A percentile compares a stretch with the other conserved stretches of the same genome.
phyloP scores from a whole-genome alignment of 371 early-diverging fungal species.

The Lichtheimia ramosa region DNA sequence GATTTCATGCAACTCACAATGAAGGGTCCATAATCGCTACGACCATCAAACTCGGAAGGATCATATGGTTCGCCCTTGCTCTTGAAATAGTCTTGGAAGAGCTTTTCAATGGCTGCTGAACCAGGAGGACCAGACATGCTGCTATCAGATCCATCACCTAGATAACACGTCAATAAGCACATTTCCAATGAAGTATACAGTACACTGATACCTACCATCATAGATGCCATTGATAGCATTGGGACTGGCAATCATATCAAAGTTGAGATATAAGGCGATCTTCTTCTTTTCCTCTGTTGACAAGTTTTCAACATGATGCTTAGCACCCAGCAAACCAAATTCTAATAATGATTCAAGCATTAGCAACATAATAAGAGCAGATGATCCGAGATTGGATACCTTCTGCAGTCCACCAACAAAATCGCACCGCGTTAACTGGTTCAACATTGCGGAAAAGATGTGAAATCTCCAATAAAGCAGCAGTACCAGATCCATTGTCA shows the following conservation, averaged over 20 bases:
- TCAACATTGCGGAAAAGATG: constrained; percentile 33
- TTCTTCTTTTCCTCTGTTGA: constrained; percentile 32
- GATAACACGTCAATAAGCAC: not conserved
- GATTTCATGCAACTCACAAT: constrained; percentile 44
- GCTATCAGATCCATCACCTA: constrained; percentile 43
- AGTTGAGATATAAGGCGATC: constrained; percentile 68
- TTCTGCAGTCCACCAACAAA: constrained; percentile 78
- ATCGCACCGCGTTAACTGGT: constrained; percentile 43
- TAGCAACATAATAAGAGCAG: too few relatives aligned
- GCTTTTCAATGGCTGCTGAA: constrained; percentile 50
- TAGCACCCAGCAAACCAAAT: constrained; percentile 74
- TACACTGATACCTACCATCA: constrained; percentile 8
- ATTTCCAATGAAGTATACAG: not conserved
- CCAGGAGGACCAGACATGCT: constrained; percentile 32
- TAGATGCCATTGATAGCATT: constrained; percentile 62
- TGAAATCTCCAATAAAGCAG: constrained; percentile 64
- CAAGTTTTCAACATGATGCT: constrained; percentile 48
- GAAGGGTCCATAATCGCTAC: constrained; percentile 53
- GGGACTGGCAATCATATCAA: constrained; percentile 81
- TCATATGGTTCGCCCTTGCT: constrained; percentile 38
- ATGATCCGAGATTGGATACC: constrained; percentile 33
- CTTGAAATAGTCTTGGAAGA: constrained; percentile 61
- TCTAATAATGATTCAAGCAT: not conserved
- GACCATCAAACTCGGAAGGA: constrained; percentile 33
- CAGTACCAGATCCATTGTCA: constrained; percentile 72